These are phyloP conservation scores for Phylloboletellus chloephorus DNA, from an alignment of 1,284 basidiomycete genomes.

Conservation along the genomic window DNA sequence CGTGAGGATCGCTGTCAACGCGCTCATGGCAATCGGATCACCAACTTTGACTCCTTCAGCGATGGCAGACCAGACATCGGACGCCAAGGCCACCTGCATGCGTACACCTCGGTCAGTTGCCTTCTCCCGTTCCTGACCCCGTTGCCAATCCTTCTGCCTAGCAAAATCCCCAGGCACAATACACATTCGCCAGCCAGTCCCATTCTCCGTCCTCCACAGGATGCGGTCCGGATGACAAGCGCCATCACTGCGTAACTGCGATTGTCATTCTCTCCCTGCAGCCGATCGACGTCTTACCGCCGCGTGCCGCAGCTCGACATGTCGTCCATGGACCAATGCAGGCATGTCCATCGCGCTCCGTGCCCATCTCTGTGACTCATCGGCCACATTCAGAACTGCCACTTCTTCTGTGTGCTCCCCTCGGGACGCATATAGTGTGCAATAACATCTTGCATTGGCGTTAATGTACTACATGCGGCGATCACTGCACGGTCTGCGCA, in stretches of 20 bases:
- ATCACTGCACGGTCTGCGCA: conserved; percentile 25
- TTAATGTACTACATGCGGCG: conserved; percentile 22
- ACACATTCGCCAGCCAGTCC: conserved; percentile 58
- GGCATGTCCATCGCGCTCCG: conserved; percentile 36
- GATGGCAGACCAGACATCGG: conserved; percentile 11
- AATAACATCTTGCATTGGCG: conserved; percentile 51
- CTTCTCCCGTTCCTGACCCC: not conserved
- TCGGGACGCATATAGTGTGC: conserved; percentile 74
- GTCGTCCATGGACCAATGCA: conserved; percentile 72
- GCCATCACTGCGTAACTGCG: conserved; percentile 60
- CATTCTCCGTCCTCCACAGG: conserved; percentile 55
- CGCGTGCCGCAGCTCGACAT: conserved; percentile 51
- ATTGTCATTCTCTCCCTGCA: conserved; percentile 3
- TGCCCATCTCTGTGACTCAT: conserved; percentile 15
- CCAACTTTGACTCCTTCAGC: conserved; percentile 11
- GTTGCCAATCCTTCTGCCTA: conserved; percentile 21
- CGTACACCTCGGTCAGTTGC: conserved; percentile 36
- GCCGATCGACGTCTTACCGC: conserved; percentile 12
- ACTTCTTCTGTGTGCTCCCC: conserved; percentile 72
- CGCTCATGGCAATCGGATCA: not conserved
- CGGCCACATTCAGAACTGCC: conserved; percentile 41
- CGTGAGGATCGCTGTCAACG: conserved; percentile 5
- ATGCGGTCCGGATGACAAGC: conserved; percentile 33
- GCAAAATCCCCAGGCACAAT: conserved; percentile 47
- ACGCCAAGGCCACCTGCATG: conserved; percentile 27